A percentile compares a stretch with the other conserved stretches of the same genome.
Conservation (phyloP, 192 early-diverging fungal genomes). For the Powellomyces hirtus region DNA sequence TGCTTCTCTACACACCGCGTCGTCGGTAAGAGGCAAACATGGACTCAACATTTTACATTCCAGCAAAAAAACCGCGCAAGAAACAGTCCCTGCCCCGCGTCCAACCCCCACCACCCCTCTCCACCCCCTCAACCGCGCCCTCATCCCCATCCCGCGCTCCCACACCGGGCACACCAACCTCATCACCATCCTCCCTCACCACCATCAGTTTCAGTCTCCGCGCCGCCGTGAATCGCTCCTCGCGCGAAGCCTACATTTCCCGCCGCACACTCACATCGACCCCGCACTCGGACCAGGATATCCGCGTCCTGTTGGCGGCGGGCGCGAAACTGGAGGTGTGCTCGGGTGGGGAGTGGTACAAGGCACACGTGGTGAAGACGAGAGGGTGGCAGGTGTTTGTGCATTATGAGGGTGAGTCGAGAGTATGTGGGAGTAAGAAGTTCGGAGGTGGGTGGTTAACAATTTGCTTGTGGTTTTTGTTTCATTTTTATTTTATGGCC, state of each 20-base stretch:
- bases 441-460: too few species aligned
- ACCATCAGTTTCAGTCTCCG: slow-evolving; percentile 2
- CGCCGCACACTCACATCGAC: neutral
- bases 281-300: neutral
- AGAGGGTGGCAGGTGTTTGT: slow-evolving; percentile 14
- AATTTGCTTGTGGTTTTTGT: too few species aligned
- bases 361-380: neutral
- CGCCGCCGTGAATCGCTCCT: neutral
- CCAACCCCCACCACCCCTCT: neutral
- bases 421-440: neutral
- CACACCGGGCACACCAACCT: neutral
- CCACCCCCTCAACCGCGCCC: neutral
- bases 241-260: neutral
- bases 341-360: slow-evolving; percentile 5
- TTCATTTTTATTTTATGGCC: neutral
- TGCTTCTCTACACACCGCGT: too few species aligned
- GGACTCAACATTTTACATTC: too few species aligned
- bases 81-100: neutral
- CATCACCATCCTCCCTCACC: neutral
- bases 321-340: slow-evolving; percentile 15
- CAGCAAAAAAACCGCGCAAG: neutral
- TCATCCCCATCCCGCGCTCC: neutral
- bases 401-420: slow-evolving; percentile 21
- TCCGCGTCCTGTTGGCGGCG: neutral
- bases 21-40: too few species aligned